phyloP scores from a whole-genome alignment of 306 rosid genomes.

The Citrullus amarus region DNA sequence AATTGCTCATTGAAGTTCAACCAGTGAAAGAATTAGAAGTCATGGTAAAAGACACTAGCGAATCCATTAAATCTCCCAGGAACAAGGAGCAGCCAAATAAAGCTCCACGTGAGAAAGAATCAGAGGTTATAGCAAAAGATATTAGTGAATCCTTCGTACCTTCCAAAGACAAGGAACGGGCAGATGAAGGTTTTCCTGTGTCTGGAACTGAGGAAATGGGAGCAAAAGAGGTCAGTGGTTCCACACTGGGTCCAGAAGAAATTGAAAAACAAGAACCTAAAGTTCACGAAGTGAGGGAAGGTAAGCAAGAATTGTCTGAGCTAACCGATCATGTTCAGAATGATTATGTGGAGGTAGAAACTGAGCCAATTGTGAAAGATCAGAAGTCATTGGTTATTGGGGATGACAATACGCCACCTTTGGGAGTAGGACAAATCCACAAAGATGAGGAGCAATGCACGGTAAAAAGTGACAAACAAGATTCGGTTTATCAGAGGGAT shows the following conservation, averaged over 20 bases:
- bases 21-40: slow-evolving; percentile 4
- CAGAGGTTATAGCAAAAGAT: neutral
- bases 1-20: neutral
- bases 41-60: neutral
- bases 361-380: neutral
- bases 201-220: neutral
- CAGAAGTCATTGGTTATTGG: neutral
- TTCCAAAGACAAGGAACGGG: neutral
- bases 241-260: neutral
- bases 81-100: neutral
- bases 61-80: neutral
- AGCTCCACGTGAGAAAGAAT: neutral
- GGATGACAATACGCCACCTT: neutral
- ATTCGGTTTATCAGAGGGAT: neutral
- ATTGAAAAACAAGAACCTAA: neutral
- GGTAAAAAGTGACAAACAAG: neutral
- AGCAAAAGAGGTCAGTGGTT: neutral
- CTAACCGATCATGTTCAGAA: neutral
- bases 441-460: neutral
- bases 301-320: neutral
- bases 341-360: neutral
- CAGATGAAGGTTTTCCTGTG: neutral
- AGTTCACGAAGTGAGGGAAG: neutral
- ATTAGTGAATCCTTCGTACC: neutral
- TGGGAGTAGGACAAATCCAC: neutral